Evolutionary conservation across 108 stramenopile species (phyloP), one percentile per base, ranked within the genome.

Genomic region (Asterionellopsis glacialis): DNA sequence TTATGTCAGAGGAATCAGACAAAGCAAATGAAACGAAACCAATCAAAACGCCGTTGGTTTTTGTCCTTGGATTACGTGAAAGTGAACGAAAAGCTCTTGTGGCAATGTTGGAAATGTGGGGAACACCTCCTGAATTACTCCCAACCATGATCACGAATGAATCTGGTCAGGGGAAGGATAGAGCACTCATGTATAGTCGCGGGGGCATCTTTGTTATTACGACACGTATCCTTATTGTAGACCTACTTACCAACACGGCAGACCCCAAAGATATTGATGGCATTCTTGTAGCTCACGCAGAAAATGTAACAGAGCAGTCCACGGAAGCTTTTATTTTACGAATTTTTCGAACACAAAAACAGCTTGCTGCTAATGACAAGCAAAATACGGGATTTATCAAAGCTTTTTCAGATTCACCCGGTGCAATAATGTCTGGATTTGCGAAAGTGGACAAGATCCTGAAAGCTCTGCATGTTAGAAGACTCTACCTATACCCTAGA

Each of bases 261-360:
- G 63, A 66, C 14, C 43, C 89, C 39, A 75, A 61, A 7, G 75
- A 84, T 26, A 88, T 98, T 38, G 88, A 85, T 33, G 98, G 97
- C 11, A 72, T 99, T 57, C 45, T 98, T 54, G 93, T 98, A 24
- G 87, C 86, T 16, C 90, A 96, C 58, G 98, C 94, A 0, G 96
- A 99, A 59, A 69, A 84, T 21, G 90, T 97, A 1, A 63, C 84
- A 14, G 88, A 93, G n/a, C 79, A 90, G 14, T 96, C 94, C 21
- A 98, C 87, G 24, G 96, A 96, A 53, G 96, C 96, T 1, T 99
- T 99, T 67, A 97, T 97, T 63, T 64, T 99, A 41, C 70, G 94
- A 56, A 93, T 99, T 11, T 96, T 82, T 72, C 80, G 85, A 12
- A 75, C 73, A 22, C 86, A 93, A 65, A 70, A 67, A 24, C 84